Evolutionary conservation across 2,329 filamentous ascomycete genomes (phyloP), one percentile per base, ranked within the genome.

Genomic region (Dryadomyces sulphureus): DNA sequence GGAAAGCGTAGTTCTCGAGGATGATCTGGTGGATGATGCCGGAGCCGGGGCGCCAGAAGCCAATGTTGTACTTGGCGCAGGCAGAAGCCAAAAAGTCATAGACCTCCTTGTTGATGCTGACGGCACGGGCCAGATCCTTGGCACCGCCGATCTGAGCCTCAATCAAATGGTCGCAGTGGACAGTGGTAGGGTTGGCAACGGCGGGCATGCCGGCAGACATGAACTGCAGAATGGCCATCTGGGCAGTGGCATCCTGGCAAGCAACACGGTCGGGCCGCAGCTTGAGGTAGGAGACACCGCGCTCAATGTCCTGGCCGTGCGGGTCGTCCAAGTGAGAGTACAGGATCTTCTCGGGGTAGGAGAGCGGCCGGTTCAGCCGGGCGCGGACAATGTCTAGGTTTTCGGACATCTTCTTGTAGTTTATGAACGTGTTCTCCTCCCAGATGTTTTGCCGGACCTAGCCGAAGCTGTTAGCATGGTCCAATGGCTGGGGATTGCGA

Each of bases 191-290:
- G 59, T 93, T 96, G 53, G 89, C 89, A 51, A 96, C 92, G 21
- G 83, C 81, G 55, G 87, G 85, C 86, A 98, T 90, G 65, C 90
- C 90, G 50, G 92, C 90, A 47, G 87, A 94, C 89, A 98, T 98
- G 78, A 98, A 98, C 73, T 98, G 92, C 49, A 98, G 77, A 56
- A 98, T 94, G 54, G 92, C 92, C 92, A 98, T 98, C 77, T 98
- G 92, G 53, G 92, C 92, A 50, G 92, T 96, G 63, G 92, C 92
- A 77, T 98, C 92, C 75, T 98, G 92, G 76, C 92, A 96, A 66
- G 92, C 92, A 60, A 98, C 92, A 67, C 92, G 86, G 64, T 98
- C 92, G 48, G 92, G 92, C 55, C 92, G 85, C 56, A 98, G 81
- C 74, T 90, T 95, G 56, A 98, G 79, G 70, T 98, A 96, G 50